Evolutionary conservation across 1,139 yeast genomes (phyloP), one percentile per base, ranked within the genome.

Genomic region (Yamadazyma sp.): DNA sequence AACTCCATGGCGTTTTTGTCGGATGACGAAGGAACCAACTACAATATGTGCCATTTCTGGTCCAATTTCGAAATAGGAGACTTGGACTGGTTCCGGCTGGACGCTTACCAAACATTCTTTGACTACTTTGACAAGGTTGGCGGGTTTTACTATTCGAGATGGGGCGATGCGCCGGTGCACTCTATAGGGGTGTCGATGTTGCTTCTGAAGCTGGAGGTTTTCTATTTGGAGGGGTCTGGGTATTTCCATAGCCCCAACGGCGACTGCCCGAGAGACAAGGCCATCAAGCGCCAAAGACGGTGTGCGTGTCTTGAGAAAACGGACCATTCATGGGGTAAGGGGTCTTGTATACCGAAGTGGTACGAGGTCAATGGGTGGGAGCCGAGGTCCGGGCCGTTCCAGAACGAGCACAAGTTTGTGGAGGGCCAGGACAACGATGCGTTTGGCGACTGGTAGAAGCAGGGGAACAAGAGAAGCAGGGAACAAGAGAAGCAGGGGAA

Each of bases 111-210:
- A 11, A 43, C 47, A 2, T 58, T 53, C 37, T 66, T 66, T 39
- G 41, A 55, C 9, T 55, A 47, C 37, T 50, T 66, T 36, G 72
- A 66, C 45, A 16, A 29, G 6, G 39, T 49, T 3, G 73, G 72
- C 1, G 72, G 73, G 15, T 65, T 66, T 42, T 66, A 46, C 45
- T 66, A 67, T 44, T 72, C 66, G 46, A 47, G 73, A 33, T 67
- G 73, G 73, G 73, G 73, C 5, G 73, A 66, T 46, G 73, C 72
- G 1, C 73, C 73, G 0, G 51, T 67, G 9, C 72, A 66, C 46
- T 47, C 68, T 0, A 47, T 66, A 26, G 68, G 60, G 3, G 49
- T 62, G 11, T 55, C 61, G 31, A 41, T 56, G 29, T 52, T 61
- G 33, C 45, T 64, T 29, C 35, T 46, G 11, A 55, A 52, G 20